Conservation (phyloP, 306 rosid species). For the Vigna angularis region DNA sequence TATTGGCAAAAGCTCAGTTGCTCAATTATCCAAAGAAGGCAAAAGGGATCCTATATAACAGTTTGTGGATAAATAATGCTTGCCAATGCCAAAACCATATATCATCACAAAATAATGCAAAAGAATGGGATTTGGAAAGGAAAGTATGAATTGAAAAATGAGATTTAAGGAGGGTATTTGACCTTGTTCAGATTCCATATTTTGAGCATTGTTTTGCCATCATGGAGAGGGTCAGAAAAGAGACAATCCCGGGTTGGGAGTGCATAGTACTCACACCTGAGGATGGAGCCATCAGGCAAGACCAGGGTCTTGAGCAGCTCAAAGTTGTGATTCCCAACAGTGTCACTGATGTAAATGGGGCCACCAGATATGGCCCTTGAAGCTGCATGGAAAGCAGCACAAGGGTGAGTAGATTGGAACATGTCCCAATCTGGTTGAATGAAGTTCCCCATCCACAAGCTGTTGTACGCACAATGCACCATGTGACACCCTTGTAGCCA, state of each 20-base stretch:
- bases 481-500: constrained; percentile 99
- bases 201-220: constrained; percentile 92
- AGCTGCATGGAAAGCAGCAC: constrained; percentile 94
- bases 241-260: constrained; percentile 87
- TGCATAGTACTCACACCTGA: constrained; percentile 84
- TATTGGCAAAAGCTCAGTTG: too few relatives aligned
- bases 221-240: constrained; percentile 87
- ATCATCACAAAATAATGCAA: background rate
- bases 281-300: constrained; percentile 86
- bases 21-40: too few relatives aligned
- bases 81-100: background rate
- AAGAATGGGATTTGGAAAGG: background rate
- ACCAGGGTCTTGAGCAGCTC: constrained; percentile 72
- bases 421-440: constrained; percentile 99
- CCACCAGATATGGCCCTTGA: constrained; percentile 97
- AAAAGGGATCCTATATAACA: background rate
- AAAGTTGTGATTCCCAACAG: constrained; percentile 81
- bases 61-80: background rate
- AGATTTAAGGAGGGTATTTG: background rate
- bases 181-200: constrained; percentile 98
- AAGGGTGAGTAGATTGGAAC: constrained; percentile 95
- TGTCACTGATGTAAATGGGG: constrained; percentile 86
- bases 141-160: constrained; percentile 5
- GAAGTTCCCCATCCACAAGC: constrained; percentile 97
- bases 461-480: constrained; percentile 96